These are phyloP conservation scores for Byssothecium circinans DNA, from an alignment of 2,329 filamentous ascomycete species.

Conservation along the genomic window DNA sequence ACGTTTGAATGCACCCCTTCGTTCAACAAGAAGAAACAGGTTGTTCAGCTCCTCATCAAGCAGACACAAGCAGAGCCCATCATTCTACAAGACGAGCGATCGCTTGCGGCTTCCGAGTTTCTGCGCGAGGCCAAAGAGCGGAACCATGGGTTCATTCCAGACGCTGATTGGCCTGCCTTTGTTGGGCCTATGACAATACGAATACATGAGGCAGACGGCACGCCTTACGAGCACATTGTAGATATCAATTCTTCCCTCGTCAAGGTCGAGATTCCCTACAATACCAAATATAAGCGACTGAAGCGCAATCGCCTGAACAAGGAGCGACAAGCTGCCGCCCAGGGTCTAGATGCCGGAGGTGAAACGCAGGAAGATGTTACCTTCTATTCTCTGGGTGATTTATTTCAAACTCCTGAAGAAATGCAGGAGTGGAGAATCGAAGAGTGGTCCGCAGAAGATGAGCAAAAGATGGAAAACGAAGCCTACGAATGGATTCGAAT, in stretches of 20 bases:
- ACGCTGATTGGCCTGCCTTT: constrained; percentile 75
- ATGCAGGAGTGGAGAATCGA: constrained; percentile 78
- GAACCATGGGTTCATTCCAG: constrained; percentile 67
- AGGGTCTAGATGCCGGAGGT: constrained; percentile 60
- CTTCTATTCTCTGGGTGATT: constrained; percentile 89
- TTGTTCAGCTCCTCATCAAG: constrained; percentile 85
- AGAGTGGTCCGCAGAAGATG: constrained; percentile 88
- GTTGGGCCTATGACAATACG: constrained; percentile 96
- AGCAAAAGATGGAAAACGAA: constrained; percentile 89
- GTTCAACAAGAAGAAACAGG: constrained; percentile 97
- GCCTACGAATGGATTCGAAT: constrained; percentile 99
- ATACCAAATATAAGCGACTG: constrained; percentile 97
- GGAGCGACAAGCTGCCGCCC: constrained; percentile 68
- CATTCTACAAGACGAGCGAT: constrained; percentile 27
- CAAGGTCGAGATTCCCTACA: constrained; percentile 94
- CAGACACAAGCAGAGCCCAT: constrained; percentile 56
- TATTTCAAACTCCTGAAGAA: constrained; percentile 81
- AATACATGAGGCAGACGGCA: constrained; percentile 97
- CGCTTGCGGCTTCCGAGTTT: constrained; percentile 72
- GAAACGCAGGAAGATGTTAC: constrained; percentile 76
- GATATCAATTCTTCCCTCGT: constrained; percentile 87
- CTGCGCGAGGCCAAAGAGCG: constrained; percentile 83
- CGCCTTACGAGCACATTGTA: constrained; percentile 96
- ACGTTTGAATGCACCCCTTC: constrained; percentile 81
- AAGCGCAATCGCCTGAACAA: constrained; percentile 85